A percentile compares a stretch with the other conserved stretches of the same genome.
Conservation (phyloP, 768 basidiomycete genomes). For the Sarcodon sp. region DNA sequence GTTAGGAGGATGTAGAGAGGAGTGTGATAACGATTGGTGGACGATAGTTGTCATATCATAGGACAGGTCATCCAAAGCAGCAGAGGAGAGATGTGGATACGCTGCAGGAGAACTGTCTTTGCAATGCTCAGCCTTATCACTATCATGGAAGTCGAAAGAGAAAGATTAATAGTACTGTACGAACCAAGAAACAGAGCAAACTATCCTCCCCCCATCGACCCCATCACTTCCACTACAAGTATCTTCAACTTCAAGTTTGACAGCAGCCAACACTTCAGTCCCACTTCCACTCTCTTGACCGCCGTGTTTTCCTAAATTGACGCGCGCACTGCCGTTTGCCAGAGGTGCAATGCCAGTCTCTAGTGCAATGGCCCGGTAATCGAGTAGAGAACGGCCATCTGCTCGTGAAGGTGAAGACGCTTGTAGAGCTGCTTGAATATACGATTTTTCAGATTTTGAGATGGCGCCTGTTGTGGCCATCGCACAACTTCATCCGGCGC, state of each 20-base stretch:
- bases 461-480: slow-evolving; percentile 15
- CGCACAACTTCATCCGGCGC: too few species aligned
- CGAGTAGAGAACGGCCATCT: slow-evolving; percentile 59
- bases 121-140: slow-evolving; percentile 12
- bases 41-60: slow-evolving; percentile 57
- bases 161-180: slow-evolving; percentile 14
- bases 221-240: slow-evolving; percentile 23
- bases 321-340: slow-evolving; percentile 73
- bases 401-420: slow-evolving; percentile 50
- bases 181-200: slow-evolving; percentile 68
- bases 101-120: slow-evolving; percentile 67
- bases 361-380: slow-evolving; percentile 58
- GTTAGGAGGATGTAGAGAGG: slow-evolving; percentile 52
- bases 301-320: slow-evolving; percentile 52
- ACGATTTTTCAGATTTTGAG: slow-evolving; percentile 74
- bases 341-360: slow-evolving; percentile 71
- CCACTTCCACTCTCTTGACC: slow-evolving; percentile 38
- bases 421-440: slow-evolving; percentile 54
- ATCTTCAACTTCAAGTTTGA: slow-evolving; percentile 69
- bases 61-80: slow-evolving; percentile 64
- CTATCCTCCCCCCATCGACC: slow-evolving; percentile 46
- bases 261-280: slow-evolving; percentile 69
- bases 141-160: slow-evolving; percentile 2
- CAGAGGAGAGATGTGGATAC: slow-evolving; percentile 53
- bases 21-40: slow-evolving; percentile 51